Conservation (phyloP, 192 early-diverging fungal species). For the Coemansia sp. region DNA sequence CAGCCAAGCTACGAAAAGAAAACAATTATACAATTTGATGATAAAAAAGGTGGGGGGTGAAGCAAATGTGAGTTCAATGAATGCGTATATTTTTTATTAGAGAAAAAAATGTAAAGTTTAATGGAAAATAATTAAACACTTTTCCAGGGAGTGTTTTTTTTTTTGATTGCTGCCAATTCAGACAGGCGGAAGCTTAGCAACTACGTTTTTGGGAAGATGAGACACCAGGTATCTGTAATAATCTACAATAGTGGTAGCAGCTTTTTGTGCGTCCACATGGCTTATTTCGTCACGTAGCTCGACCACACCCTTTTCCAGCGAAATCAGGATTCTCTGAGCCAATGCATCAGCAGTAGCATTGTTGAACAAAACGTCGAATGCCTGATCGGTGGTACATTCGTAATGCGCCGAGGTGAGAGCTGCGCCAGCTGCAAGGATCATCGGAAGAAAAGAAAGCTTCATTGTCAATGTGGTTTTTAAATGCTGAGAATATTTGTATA, state of each 20-base stretch:
- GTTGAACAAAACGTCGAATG: conserved; percentile 34
- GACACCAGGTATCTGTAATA: conserved; percentile 20
- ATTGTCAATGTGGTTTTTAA: neutral
- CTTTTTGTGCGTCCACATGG: conserved; percentile 11
- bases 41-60: neutral
- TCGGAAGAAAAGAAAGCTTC: conserved; percentile 15
- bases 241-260: conserved; percentile 18
- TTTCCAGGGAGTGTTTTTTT: neutral
- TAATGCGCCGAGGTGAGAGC: conserved; percentile 19
- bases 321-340: conserved; percentile 20
- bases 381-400: conserved; percentile 35
- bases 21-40: neutral
- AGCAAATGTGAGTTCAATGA: no score
- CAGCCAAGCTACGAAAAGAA: conserved; percentile 4
- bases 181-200: conserved; percentile 12
- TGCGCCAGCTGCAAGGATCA: conserved; percentile 8
- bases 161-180: neutral
- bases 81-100: no score
- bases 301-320: conserved; percentile 16
- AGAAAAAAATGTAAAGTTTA: no score
- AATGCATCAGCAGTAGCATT: conserved; percentile 21
- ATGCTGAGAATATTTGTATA: neutral
- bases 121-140: neutral
- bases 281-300: conserved; percentile 11
- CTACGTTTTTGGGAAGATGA: conserved; percentile 20